These are phyloP conservation scores for Pythium brachiatum DNA, from an alignment of 352 stramenopile genomes.

Conservation along the genomic window DNA sequence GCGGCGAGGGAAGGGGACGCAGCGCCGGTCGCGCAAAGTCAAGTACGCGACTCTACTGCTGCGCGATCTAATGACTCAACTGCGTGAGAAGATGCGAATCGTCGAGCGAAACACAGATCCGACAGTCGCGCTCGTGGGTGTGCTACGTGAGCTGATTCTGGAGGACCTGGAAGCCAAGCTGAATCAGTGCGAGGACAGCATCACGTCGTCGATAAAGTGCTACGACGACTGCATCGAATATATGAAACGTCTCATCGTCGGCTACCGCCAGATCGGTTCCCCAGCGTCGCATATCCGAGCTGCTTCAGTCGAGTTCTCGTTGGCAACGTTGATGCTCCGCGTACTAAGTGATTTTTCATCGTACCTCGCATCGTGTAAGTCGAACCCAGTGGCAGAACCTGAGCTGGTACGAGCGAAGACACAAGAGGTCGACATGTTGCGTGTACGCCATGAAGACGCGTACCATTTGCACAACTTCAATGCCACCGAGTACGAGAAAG, in stretches of 20 bases:
- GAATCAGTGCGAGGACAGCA: slow-evolving; percentile 2
- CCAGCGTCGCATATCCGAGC: slow-evolving; percentile 9
- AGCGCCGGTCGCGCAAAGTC: neutral
- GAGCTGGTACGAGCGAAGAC: slow-evolving; percentile 5
- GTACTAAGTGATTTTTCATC: slow-evolving; percentile 25
- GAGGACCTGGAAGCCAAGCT: slow-evolving; percentile 10
- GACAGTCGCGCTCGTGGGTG: slow-evolving; percentile 8
- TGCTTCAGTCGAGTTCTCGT: slow-evolving; percentile 39
- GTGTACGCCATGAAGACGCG: slow-evolving; percentile 13
- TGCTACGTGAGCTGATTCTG: slow-evolving; percentile 20
- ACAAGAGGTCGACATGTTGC: neutral
- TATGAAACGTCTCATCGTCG: slow-evolving; percentile 39
- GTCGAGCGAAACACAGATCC: slow-evolving; percentile 7
- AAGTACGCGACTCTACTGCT: slow-evolving; percentile 18
- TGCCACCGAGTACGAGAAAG: slow-evolving; percentile 6
- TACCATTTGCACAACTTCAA: slow-evolving; percentile 24
- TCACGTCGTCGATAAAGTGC: slow-evolving; percentile 30
- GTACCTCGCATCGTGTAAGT: neutral
- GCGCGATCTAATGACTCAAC: slow-evolving; percentile 14
- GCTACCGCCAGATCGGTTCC: slow-evolving; percentile 17
- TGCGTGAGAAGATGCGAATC: slow-evolving; percentile 10
- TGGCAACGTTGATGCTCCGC: slow-evolving; percentile 50
- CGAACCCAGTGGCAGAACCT: neutral
- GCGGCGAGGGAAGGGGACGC: neutral
- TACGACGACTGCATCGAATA: slow-evolving; percentile 44